Conservation (phyloP, 2,329 filamentous ascomycete species). For the Fusarium domesticum region DNA sequence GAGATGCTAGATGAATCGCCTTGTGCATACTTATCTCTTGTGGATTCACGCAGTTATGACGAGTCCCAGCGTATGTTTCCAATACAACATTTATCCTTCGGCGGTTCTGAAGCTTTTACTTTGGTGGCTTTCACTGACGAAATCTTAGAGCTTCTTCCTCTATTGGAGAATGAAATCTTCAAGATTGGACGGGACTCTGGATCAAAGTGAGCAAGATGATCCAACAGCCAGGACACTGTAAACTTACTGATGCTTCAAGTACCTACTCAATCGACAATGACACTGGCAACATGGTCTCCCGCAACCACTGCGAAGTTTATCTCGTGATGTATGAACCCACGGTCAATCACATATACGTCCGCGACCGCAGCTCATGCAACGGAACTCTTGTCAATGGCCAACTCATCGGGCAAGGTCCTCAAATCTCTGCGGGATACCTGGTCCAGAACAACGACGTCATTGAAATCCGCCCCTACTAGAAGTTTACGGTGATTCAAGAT, state of each 20-base stretch:
- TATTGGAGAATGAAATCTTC: constrained; percentile 33
- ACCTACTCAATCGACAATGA: constrained; percentile 40
- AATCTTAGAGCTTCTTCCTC: constrained; percentile 26
- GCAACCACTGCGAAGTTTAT: constrained; percentile 55
- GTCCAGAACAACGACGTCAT: constrained; percentile 52
- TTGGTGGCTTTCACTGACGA: constrained; percentile 12
- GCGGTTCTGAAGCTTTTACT: too few species aligned
- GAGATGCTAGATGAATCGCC: constrained; percentile 14
- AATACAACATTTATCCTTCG: too few species aligned
- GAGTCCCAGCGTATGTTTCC: constrained; percentile 28
- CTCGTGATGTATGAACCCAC: constrained; percentile 48
- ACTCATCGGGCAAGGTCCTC: constrained; percentile 40
- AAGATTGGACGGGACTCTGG: constrained; percentile 36
- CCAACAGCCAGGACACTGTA: too few species aligned
- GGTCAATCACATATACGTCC: constrained; percentile 49
- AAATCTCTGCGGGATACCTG: constrained; percentile 43
- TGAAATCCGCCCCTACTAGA: constrained; percentile 39
- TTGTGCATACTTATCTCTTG: constrained; percentile 27
- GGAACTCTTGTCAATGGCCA: constrained; percentile 52
- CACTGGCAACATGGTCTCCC: constrained; percentile 43
- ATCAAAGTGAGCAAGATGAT: constrained; percentile 35
- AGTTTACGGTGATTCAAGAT: constrained; percentile 34
- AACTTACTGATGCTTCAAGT: constrained; percentile 25
- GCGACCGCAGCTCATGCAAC: constrained; percentile 52
- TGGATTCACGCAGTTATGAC: constrained; percentile 24